Conservation (phyloP, 2,329 filamentous ascomycete species). For the Fusarium sp. region DNA sequence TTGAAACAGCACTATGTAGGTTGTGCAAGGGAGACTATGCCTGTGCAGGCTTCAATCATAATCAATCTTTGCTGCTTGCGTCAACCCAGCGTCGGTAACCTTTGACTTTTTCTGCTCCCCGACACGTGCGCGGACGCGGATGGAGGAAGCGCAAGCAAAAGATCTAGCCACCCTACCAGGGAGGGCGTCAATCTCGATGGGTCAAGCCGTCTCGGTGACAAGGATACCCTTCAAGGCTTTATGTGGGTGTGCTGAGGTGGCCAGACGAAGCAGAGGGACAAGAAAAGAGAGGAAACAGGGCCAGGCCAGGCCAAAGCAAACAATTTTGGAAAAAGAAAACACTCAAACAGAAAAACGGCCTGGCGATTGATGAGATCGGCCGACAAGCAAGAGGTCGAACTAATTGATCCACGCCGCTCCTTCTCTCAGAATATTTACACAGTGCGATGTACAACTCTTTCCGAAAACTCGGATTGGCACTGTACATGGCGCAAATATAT, state of each 20-base stretch:
- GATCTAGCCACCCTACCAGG: conserved; percentile 34
- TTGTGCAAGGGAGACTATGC: conserved; percentile 11
- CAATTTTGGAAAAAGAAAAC: not conserved
- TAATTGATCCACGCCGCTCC: not conserved
- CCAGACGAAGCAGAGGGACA: not conserved
- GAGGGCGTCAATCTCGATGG: conserved; percentile 28
- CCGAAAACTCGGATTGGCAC: not conserved
- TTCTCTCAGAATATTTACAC: no score
- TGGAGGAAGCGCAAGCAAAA: conserved; percentile 18
- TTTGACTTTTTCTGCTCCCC: conserved; percentile 11
- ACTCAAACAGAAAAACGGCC: not conserved
- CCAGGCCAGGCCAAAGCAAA: not conserved
- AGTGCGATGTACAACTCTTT: not conserved
- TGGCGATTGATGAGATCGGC: not conserved
- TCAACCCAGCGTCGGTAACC: conserved; percentile 8
- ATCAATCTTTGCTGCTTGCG: conserved; percentile 36
- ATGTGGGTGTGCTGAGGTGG: not conserved
- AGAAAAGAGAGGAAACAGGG: not conserved
- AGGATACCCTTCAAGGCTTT: conserved; percentile 6
- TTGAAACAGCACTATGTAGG: conserved; percentile 22
- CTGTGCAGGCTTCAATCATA: conserved; percentile 17
- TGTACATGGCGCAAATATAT: not conserved
- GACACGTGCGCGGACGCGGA: conserved; percentile 25
- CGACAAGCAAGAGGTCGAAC: not conserved
- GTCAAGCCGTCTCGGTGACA: conserved; percentile 17